A percentile compares a stretch with the other conserved stretches of the same genome.
Evolutionary conservation across 2,329 filamentous ascomycete genomes (phyloP).

Genomic region (Catunica adiposa): DNA sequence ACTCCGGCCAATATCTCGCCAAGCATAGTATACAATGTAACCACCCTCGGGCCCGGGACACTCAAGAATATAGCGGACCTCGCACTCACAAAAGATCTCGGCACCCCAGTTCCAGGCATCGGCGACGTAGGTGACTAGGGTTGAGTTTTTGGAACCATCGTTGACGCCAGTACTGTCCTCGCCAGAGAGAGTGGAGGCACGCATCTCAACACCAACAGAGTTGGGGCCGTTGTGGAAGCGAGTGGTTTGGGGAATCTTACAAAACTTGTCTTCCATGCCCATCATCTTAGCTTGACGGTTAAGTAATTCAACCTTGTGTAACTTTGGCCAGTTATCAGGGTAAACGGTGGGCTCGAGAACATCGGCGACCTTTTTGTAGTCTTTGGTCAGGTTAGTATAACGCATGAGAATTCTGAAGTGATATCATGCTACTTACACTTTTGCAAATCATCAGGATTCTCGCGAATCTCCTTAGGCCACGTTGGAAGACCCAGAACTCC

Average conservation of each 20-base stretch:
- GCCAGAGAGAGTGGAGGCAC: constrained; percentile 40
- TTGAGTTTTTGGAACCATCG: constrained; percentile 51
- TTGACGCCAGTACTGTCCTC: constrained; percentile 49
- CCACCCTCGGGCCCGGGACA: constrained; percentile 30
- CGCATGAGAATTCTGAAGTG: not conserved
- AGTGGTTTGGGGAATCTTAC: constrained; percentile 43
- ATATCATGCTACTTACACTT: constrained; percentile 28
- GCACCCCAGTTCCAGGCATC: constrained; percentile 60
- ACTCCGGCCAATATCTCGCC: constrained; percentile 42
- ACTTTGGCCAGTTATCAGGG: constrained; percentile 37
- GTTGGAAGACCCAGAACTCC: constrained; percentile 33
- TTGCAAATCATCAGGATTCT: constrained; percentile 26
- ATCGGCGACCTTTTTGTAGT: constrained; percentile 37
- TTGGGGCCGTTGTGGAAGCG: constrained; percentile 45
- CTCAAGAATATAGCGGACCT: constrained; percentile 46
- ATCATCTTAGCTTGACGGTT: constrained; percentile 38
- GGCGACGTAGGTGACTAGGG: constrained; percentile 47
- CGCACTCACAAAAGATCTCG: constrained; percentile 53
- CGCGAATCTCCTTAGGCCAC: constrained; percentile 43
- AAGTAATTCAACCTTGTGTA: constrained; percentile 42
- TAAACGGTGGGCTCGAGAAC: constrained; percentile 44
- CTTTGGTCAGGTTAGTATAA: constrained; percentile 20
- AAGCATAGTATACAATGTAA: constrained; percentile 48
- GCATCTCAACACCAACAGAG: constrained; percentile 47
- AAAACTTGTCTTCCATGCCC: constrained; percentile 36